These are phyloP conservation scores for Datura wrightii DNA, from an alignment of 257 asterid genomes.

Conservation along the genomic window DNA sequence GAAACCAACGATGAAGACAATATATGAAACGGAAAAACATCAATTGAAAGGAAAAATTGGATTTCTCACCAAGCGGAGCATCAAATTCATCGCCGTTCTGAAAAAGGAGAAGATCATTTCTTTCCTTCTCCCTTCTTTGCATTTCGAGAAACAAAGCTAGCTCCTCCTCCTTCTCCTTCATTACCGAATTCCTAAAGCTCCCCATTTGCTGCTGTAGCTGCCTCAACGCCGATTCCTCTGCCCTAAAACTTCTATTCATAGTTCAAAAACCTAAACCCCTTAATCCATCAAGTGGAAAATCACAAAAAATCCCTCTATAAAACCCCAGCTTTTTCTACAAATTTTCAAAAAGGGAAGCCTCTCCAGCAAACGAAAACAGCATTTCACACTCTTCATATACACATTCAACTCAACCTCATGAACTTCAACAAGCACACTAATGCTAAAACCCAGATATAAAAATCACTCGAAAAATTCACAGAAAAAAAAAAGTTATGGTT, in stretches of 20 bases:
- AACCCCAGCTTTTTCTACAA: not conserved
- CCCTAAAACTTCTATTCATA: conserved; percentile 30
- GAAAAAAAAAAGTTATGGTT: not conserved
- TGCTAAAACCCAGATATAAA: not conserved
- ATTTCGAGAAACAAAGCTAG: conserved; percentile 34
- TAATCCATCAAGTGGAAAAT: not conserved
- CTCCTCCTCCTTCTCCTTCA: conserved; percentile 37
- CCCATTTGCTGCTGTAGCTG: conserved; percentile 12
- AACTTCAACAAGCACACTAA: not conserved
- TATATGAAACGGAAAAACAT: not conserved
- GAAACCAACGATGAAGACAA: not conserved
- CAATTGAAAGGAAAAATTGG: not conserved
- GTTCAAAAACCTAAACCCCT: not conserved
- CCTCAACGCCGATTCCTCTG: conserved; percentile 10
- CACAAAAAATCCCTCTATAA: not conserved
- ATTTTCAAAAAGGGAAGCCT: not conserved
- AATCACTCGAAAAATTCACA: not conserved
- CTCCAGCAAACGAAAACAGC: not conserved
- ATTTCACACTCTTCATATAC: not conserved
- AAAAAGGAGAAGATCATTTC: conserved; percentile 22
- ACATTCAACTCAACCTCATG: not conserved
- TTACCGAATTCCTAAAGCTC: conserved; percentile 19
- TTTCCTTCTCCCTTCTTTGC: conserved; percentile 24
- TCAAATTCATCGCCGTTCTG: conserved; percentile 30
- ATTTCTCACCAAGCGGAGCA: conserved; percentile 32